Evolutionary conservation across 2,329 filamentous ascomycete genomes (phyloP).

Genomic region (Diaporthe ilicicola): DNA sequence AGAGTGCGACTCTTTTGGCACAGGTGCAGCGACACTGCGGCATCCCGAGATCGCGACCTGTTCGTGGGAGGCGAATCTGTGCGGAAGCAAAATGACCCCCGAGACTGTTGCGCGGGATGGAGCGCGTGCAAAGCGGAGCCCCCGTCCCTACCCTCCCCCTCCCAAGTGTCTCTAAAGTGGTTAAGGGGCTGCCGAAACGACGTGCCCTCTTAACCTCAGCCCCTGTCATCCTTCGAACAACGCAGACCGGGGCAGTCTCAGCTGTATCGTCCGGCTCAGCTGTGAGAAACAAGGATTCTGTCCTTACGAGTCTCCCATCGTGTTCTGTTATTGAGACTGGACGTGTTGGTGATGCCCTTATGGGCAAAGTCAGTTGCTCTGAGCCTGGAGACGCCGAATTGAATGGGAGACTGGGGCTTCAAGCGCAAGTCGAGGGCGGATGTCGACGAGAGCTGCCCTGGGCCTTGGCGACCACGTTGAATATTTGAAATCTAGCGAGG

Average conservation of each 20-base stretch:
- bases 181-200: constrained; percentile 1
- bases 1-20: not conserved
- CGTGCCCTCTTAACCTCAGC: not conserved
- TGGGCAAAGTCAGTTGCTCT: not conserved
- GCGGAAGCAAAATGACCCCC: not conserved
- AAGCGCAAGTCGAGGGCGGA: not conserved
- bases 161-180: not conserved
- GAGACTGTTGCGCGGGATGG: not conserved
- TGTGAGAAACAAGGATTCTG: not conserved
- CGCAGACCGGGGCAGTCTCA: constrained; percentile 3
- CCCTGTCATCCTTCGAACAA: constrained; percentile 1
- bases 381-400: not conserved
- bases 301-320: not conserved
- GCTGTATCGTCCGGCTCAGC: not conserved
- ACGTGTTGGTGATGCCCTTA: not conserved
- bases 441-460: constrained; percentile 1
- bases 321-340: not conserved
- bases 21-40: constrained; percentile 1
- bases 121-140: constrained; percentile 12
- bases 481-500: constrained; percentile 17
- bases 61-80: constrained; percentile 20
- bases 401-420: not conserved
- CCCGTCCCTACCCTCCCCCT: too few species aligned
- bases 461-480: constrained; percentile 11
- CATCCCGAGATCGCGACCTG: not conserved